These are phyloP conservation scores for Discostella pseudostelligera DNA, from an alignment of 108 stramenopile genomes.

Conservation along the genomic window DNA sequence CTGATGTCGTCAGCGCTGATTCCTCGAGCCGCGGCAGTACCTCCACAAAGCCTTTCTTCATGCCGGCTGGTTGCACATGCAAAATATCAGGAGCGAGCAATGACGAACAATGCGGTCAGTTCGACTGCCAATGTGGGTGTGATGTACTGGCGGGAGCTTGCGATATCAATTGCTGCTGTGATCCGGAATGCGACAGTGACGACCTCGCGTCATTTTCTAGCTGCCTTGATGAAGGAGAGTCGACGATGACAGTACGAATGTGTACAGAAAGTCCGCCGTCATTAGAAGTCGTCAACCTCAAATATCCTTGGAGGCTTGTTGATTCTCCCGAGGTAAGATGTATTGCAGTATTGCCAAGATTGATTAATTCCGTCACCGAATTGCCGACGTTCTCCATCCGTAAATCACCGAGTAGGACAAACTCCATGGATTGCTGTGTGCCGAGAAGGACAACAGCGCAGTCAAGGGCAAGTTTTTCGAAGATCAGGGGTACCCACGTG, in stretches of 20 bases:
- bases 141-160: conserved; percentile 66
- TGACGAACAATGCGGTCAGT: conserved; percentile 36
- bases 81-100: conserved; percentile 18
- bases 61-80: conserved; percentile 53
- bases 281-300: conserved; percentile 36
- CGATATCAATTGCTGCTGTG: conserved; percentile 73
- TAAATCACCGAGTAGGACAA: conserved; percentile 30
- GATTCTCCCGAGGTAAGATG: conserved; percentile 30
- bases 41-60: conserved; percentile 20
- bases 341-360: neutral
- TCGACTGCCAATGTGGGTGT: conserved; percentile 63
- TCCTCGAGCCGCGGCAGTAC: neutral
- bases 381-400: conserved; percentile 10
- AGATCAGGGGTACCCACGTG: conserved; percentile 45
- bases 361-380: neutral
- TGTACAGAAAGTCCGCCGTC: conserved; percentile 20
- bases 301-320: conserved; percentile 29
- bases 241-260: conserved; percentile 10
- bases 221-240: conserved; percentile 32
- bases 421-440: conserved; percentile 57
- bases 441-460: conserved; percentile 63
- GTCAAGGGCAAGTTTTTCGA: conserved; percentile 53
- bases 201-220: conserved; percentile 38
- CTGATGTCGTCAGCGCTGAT: neutral
- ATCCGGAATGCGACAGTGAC: conserved; percentile 54